Evolutionary conservation across 441 rosid species (phyloP).

Genomic region (Aleurites moluccanus): DNA sequence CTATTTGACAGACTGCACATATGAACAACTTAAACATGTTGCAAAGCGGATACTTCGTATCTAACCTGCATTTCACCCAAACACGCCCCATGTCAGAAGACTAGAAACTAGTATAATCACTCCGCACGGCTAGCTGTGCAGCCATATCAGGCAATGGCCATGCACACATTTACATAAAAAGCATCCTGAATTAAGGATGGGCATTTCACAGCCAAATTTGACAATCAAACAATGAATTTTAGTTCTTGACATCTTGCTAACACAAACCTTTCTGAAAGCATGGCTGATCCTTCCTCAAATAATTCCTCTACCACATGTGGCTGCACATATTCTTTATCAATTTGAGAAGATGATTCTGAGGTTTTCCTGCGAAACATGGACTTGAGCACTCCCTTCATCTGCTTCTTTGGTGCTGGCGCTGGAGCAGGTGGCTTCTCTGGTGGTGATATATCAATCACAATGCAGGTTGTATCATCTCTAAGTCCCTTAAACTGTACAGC

Average conservation of each 20-base stretch:
- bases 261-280: slow-evolving; percentile 93
- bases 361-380: slow-evolving; percentile 79
- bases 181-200: slow-evolving; percentile 4
- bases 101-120: neutral
- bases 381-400: slow-evolving; percentile 78
- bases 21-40: slow-evolving; percentile 92
- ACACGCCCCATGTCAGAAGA: slow-evolving; percentile 17
- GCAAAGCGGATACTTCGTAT: slow-evolving; percentile 91
- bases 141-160: neutral
- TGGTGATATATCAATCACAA: slow-evolving; percentile 82
- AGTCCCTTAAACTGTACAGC: slow-evolving; percentile 81
- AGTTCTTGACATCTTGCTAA: slow-evolving; percentile 26
- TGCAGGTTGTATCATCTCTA: slow-evolving; percentile 98
- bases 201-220: neutral
- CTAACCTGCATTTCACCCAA: slow-evolving; percentile 67
- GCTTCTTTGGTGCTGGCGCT: slow-evolving; percentile 66
- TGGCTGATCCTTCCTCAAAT: slow-evolving; percentile 94
- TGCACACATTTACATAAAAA: neutral
- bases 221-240: slow-evolving; percentile 5
- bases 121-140: neutral
- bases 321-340: slow-evolving; percentile 59
- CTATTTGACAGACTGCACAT: slow-evolving; percentile 98
- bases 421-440: slow-evolving; percentile 77
- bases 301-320: slow-evolving; percentile 89
- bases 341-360: slow-evolving; percentile 69